Evolutionary conservation across 306 rosid genomes (phyloP).

Genomic region (Potentilla sterilis): DNA sequence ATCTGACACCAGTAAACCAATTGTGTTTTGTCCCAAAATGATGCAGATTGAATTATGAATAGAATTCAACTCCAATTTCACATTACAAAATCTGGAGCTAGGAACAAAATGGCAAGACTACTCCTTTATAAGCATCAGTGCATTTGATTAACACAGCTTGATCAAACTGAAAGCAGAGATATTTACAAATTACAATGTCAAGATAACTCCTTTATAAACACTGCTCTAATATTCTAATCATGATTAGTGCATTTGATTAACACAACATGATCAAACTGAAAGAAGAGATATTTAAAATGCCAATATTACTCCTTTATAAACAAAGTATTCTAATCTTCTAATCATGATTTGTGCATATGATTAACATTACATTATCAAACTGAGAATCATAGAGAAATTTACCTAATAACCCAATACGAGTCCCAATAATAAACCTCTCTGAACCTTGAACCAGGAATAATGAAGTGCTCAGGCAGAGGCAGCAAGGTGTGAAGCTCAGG

Average conservation of each 20-base stretch:
- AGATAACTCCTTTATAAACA: neutral
- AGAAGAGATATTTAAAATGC: neutral
- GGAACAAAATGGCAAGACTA: neutral
- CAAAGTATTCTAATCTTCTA: neutral
- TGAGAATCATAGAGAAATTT: neutral
- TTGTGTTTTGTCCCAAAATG: neutral
- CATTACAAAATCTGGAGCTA: neutral
- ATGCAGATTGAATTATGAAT: neutral
- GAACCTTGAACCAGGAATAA: slow-evolving; percentile 82
- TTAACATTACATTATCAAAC: neutral
- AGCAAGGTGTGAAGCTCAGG: slow-evolving; percentile 67
- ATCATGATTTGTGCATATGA: neutral
- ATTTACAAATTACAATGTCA: neutral
- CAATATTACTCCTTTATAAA: neutral
- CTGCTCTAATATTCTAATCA: too few species aligned
- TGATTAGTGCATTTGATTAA: neutral
- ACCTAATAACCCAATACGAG: slow-evolving; percentile 92
- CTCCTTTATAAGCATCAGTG: neutral
- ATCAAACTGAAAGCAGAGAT: neutral
- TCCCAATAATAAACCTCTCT: slow-evolving; percentile 94
- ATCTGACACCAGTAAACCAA: neutral
- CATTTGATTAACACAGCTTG: neutral
- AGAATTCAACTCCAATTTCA: neutral
- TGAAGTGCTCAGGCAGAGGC: slow-evolving; percentile 46
- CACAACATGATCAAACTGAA: neutral